These are phyloP conservation scores for Polytrichum formosum DNA, from an alignment of 225 moss, liverwort and hornwort species.

Conservation along the genomic window DNA sequence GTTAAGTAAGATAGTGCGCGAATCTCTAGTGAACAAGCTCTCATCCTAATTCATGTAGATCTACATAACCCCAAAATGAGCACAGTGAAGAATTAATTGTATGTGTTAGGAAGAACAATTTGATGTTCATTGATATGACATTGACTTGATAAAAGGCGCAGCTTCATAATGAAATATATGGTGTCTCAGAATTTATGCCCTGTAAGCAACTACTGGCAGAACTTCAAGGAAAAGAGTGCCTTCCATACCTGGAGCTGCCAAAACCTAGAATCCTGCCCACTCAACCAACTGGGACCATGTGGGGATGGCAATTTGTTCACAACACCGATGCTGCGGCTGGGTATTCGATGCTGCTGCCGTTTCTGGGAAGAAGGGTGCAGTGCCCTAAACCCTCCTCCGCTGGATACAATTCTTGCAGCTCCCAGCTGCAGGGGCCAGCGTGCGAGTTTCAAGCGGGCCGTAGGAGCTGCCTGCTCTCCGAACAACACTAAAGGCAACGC, in stretches of 20 bases:
- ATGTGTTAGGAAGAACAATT: no score
- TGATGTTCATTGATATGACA: no score
- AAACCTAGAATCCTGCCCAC: conserved; percentile 32
- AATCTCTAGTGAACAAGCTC: background rate
- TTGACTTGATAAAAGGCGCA: no score
- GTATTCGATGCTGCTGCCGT: conserved; percentile 13
- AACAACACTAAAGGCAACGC: conserved; percentile 28
- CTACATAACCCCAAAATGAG: background rate
- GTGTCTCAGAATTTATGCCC: background rate
- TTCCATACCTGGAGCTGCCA: conserved; percentile 48
- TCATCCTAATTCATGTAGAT: background rate
- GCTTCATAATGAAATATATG: background rate
- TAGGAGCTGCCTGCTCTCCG: conserved; percentile 4
- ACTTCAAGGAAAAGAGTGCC: no score
- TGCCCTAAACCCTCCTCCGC: conserved; percentile 17
- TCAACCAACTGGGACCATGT: conserved; percentile 44
- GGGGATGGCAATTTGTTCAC: conserved; percentile 24
- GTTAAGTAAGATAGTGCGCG: background rate
- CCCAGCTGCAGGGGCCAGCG: conserved; percentile 57
- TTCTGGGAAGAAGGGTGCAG: background rate
- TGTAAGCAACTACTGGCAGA: no score
- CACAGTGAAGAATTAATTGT: no score
- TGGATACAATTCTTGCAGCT: conserved; percentile 43
- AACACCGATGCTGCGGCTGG: conserved; percentile 12
- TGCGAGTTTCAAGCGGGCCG: conserved; percentile 34